Evolutionary conservation across 176 grass and related monocot species (phyloP), one percentile per base, ranked within the genome.

Genomic region (Avena sativa): DNA sequence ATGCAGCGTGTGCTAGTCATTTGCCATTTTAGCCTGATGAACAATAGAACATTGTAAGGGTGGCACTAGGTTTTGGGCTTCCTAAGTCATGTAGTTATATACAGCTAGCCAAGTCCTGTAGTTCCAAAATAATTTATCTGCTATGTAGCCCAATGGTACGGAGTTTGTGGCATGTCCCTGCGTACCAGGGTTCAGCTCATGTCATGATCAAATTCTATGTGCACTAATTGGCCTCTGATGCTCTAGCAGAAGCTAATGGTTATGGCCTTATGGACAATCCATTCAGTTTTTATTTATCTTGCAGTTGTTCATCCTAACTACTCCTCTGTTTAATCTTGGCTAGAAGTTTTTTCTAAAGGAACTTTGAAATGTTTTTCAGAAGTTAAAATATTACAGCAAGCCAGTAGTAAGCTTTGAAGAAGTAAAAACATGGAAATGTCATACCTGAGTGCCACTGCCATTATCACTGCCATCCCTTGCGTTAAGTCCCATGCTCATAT

Each of bases 361-460:
- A 34, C 32, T 34, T 34, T 34, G 32, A 34, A 34, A 34, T 34
- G 32, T 34, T 34, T 34, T 34, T 34, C 32, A 34, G 32, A 34
- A 34, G 2, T 34, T 34, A 34, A 34, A 34, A 67, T 49, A 68
- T 21, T 64, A 83, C 23, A 80, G 56, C 64, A 17, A 67, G 64
- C 30, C 16, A 36, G 6, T 64, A 36, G 6, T 64, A 87, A 74
- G 4, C 8, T 79, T 23, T 86, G 51, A 11, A 70, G 51, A 55
- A 83, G 49, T 58, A 74, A 90, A 86, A 71, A 56, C 19, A 67
- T 21, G 44, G 36, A 88, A 85, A 53, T 72, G 3, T 68, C 71
- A 13, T 93, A 98, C 95, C 86, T 98, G 93, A 86, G 91, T 95
- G 63, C 88, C 93, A 51, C 95, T 98, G 40, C 91, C 95, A 89